Conservation (phyloP, 2,329 filamentous ascomycete genomes). For the Neofusicoccum parvum region DNA sequence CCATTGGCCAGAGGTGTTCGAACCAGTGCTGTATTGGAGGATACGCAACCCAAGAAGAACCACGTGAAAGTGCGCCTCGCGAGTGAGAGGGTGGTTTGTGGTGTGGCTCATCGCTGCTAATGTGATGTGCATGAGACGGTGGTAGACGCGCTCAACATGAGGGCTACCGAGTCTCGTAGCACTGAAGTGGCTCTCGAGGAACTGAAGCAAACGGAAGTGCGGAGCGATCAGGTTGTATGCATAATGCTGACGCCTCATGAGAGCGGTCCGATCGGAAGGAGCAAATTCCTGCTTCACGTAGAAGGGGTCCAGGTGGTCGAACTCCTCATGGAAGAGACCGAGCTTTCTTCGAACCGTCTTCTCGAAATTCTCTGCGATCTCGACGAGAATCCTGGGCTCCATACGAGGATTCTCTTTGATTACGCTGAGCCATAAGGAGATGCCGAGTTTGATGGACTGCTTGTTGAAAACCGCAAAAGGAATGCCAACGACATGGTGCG, state of each 20-base stretch:
- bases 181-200: conserved; percentile 92
- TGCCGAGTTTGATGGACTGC: conserved; percentile 91
- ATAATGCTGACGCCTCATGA: conserved; percentile 74
- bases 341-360: conserved; percentile 73
- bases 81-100: conserved; percentile 78
- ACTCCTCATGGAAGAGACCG: conserved; percentile 76
- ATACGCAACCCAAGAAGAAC: conserved; percentile 81
- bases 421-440: conserved; percentile 94
- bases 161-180: conserved; percentile 83
- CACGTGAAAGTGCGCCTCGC: conserved; percentile 90
- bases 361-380: conserved; percentile 92
- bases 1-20: conserved; percentile 70
- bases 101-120: conserved; percentile 72
- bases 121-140: conserved; percentile 78
- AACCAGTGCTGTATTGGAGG: conserved; percentile 67
- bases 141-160: conserved; percentile 79
- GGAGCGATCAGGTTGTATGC: conserved; percentile 84
- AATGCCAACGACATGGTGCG: conserved; percentile 86
- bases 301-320: conserved; percentile 72
- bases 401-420: conserved; percentile 93
- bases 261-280: conserved; percentile 76
- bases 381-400: conserved; percentile 80
- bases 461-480: conserved; percentile 93
- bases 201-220: conserved; percentile 82
- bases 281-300: conserved; percentile 90